Evolutionary conservation across 129 eudicot genomes (phyloP).

Genomic region (Scalesia atractyloides): DNA sequence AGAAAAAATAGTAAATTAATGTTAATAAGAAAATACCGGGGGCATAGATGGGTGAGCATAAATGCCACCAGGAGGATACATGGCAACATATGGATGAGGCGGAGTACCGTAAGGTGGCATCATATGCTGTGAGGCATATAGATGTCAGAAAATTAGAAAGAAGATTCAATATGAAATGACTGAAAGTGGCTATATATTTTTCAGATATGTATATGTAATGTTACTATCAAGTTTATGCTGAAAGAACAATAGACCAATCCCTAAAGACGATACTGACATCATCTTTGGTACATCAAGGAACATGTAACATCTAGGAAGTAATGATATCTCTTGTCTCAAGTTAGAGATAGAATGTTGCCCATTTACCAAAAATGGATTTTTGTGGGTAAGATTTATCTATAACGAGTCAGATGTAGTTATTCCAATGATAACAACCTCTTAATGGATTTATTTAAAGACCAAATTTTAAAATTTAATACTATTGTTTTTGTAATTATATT

Average conservation of each 20-base stretch:
- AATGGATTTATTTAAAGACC: neutral
- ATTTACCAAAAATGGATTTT: too few relatives aligned
- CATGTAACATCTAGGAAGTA: too few relatives aligned
- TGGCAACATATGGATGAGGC: slow-evolving; percentile 95
- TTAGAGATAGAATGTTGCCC: too few relatives aligned
- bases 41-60: slow-evolving; percentile 95
- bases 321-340: too few relatives aligned
- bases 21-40: slow-evolving; percentile 57
- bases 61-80: slow-evolving; percentile 98
- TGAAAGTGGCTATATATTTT: slow-evolving; percentile 3
- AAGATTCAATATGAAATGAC: neutral
- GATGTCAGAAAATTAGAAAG: slow-evolving; percentile 28
- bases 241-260: neutral
- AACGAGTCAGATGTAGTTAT: too few relatives aligned
- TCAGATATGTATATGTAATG: neutral
- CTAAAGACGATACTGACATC: neutral
- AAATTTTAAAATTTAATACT: neutral
- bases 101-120: slow-evolving; percentile 99
- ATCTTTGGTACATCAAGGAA: too few relatives aligned
- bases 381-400: too few relatives aligned
- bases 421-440: neutral
- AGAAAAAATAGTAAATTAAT: slow-evolving; percentile 2
- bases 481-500: neutral
- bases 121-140: slow-evolving; percentile 59
- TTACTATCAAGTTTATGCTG: too few relatives aligned